phyloP scores from a whole-genome alignment of 2,329 filamentous ascomycete species.

The Calycina herbarum region DNA sequence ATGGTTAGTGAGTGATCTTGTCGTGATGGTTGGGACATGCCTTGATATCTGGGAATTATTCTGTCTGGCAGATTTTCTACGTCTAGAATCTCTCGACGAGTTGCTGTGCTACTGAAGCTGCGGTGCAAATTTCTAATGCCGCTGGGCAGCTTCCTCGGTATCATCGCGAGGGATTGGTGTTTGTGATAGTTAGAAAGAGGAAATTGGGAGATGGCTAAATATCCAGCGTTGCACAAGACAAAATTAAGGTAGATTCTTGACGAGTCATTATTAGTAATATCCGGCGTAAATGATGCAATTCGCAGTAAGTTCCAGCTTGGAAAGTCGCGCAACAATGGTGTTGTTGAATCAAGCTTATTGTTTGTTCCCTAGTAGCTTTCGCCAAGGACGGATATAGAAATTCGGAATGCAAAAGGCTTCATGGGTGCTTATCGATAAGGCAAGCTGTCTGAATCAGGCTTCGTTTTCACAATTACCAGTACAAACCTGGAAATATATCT shows the following conservation, averaged over 20 bases:
- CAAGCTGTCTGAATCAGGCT: not conserved
- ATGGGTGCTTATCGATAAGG: conserved; percentile 8
- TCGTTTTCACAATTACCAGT: not conserved
- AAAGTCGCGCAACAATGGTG: conserved; percentile 7
- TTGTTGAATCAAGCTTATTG: conserved; percentile 23
- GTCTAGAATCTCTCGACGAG: conserved; percentile 50
- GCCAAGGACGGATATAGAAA: not conserved
- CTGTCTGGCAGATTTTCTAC: conserved; percentile 52
- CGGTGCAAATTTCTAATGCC: conserved; percentile 18
- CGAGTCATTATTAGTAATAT: conserved; percentile 18
- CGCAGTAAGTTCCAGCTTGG: not conserved
- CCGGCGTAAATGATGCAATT: conserved; percentile 8
- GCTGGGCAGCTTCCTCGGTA: conserved; percentile 20
- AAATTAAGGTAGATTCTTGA: not conserved
- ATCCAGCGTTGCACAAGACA: not conserved
- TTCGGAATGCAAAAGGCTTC: not conserved
- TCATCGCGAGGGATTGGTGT: conserved; percentile 22
- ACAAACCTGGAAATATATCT: not conserved
- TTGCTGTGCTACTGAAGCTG: conserved; percentile 51
- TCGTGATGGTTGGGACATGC: conserved; percentile 43
- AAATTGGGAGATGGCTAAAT: not conserved
- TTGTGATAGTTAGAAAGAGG: conserved; percentile 9
- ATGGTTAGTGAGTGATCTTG: conserved; percentile 44
- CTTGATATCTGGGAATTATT: conserved; percentile 63
- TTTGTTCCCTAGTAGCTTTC: not conserved